These are phyloP conservation scores for Dioscorea alata DNA, from an alignment of 106 monocot genomes.

Conservation along the genomic window DNA sequence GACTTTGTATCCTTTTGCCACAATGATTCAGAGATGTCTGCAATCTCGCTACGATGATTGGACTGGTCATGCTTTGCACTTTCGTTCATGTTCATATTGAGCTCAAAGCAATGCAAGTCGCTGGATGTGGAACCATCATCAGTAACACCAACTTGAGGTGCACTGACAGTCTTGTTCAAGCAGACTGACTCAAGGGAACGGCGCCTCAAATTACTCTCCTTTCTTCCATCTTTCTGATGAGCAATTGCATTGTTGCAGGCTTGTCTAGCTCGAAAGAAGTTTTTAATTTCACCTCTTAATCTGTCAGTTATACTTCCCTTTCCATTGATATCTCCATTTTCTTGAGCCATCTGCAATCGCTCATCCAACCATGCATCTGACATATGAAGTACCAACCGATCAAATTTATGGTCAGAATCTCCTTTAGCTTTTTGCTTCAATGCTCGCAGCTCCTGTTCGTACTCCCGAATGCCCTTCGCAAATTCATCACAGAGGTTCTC, in stretches of 20 bases:
- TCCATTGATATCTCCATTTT: slow-evolving; percentile 23
- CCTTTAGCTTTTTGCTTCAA: slow-evolving; percentile 34
- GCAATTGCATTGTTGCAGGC: slow-evolving; percentile 16
- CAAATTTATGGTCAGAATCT: slow-evolving; percentile 23
- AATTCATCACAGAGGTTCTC: slow-evolving; percentile 86
- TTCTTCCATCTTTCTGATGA: not conserved
- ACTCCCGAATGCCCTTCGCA: slow-evolving; percentile 67
- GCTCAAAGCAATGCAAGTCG: slow-evolving; percentile 66
- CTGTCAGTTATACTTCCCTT: slow-evolving; percentile 28
- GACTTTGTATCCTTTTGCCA: not conserved
- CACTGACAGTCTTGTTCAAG: slow-evolving; percentile 53
- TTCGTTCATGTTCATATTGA: slow-evolving; percentile 21
- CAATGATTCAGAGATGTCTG: slow-evolving; percentile 7
- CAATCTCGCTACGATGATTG: not conserved
- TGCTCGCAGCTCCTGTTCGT: slow-evolving; percentile 58
- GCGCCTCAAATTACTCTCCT: slow-evolving; percentile 17
- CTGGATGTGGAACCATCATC: slow-evolving; percentile 60
- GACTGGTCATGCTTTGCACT: slow-evolving; percentile 1
- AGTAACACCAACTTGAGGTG: slow-evolving; percentile 54
- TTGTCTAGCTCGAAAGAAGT: slow-evolving; percentile 32
- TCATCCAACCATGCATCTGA: slow-evolving; percentile 62
- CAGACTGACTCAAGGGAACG: slow-evolving; percentile 66
- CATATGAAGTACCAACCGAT: slow-evolving; percentile 42
- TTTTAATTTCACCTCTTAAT: slow-evolving; percentile 33
- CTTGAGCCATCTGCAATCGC: slow-evolving; percentile 39